phyloP scores from a whole-genome alignment of 2,329 filamentous ascomycete species.

The Acrodontium crateriforme region DNA sequence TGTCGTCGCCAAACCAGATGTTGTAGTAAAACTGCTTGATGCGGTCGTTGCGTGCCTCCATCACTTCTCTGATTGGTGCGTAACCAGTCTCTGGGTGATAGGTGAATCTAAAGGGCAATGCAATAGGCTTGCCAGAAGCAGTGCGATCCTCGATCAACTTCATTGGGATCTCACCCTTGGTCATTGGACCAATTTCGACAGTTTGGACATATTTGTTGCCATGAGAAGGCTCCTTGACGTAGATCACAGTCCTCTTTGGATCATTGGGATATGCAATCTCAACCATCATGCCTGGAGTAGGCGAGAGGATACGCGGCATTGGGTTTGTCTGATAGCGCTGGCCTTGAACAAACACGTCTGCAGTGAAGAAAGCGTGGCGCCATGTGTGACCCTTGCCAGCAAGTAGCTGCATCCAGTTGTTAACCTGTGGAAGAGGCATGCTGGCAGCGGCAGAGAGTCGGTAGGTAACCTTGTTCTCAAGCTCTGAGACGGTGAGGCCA shows the following conservation, averaged over 20 bases:
- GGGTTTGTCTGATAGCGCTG: slow-evolving; percentile 97
- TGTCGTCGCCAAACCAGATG: slow-evolving; percentile 87
- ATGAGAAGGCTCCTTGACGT: slow-evolving; percentile 73
- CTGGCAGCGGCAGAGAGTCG: slow-evolving; percentile 64
- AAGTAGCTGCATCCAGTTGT: slow-evolving; percentile 77
- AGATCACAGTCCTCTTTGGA: slow-evolving; percentile 68
- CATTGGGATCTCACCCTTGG: slow-evolving; percentile 67
- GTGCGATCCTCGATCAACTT: slow-evolving; percentile 90
- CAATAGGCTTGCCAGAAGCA: slow-evolving; percentile 66
- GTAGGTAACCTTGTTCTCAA: slow-evolving; percentile 69
- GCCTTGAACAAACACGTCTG: slow-evolving; percentile 87
- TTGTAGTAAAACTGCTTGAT: slow-evolving; percentile 99
- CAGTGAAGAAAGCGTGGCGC: slow-evolving; percentile 87
- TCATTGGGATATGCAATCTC: slow-evolving; percentile 76
- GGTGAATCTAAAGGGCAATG: slow-evolving; percentile 73
- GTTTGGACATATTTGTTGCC: slow-evolving; percentile 81
- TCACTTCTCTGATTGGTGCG: slow-evolving; percentile 93
- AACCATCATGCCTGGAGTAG: slow-evolving; percentile 72
- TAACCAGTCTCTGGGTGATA: slow-evolving; percentile 95
- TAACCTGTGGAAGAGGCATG: slow-evolving; percentile 59
- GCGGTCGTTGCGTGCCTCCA: slow-evolving; percentile 88
- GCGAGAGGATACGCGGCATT: slow-evolving; percentile 79
- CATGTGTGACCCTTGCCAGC: slow-evolving; percentile 79
- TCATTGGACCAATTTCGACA: slow-evolving; percentile 65
- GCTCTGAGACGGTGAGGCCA: slow-evolving; percentile 69